Evolutionary conservation across 768 basidiomycete species (phyloP).

Genomic region (Phylloporus arenicola): DNA sequence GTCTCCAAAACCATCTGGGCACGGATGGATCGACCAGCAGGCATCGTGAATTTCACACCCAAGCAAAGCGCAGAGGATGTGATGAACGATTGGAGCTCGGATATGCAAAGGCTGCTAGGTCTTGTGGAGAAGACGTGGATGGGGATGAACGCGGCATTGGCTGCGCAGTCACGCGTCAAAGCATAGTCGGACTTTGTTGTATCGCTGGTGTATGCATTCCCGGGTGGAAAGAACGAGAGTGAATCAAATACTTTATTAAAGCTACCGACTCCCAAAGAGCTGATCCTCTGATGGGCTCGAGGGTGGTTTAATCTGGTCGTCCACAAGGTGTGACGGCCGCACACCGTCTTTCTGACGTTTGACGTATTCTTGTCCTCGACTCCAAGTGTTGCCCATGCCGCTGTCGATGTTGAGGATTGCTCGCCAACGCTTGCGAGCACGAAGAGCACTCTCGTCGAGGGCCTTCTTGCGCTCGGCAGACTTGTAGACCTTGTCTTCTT

Average conservation of each 20-base stretch:
- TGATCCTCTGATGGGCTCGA: slow-evolving; percentile 21
- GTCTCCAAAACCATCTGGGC: slow-evolving; percentile 92
- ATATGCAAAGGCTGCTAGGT: slow-evolving; percentile 87
- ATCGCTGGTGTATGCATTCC: slow-evolving; percentile 11
- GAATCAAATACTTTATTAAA: slow-evolving; percentile 4
- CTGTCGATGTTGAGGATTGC: slow-evolving; percentile 47
- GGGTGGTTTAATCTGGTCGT: slow-evolving; percentile 27
- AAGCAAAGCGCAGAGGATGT: slow-evolving; percentile 85
- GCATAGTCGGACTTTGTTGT: slow-evolving; percentile 28
- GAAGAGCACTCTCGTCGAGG: slow-evolving; percentile 53
- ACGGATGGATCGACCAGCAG: slow-evolving; percentile 85
- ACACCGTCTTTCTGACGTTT: slow-evolving; percentile 67
- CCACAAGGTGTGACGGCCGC: slow-evolving; percentile 60
- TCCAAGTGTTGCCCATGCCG: slow-evolving; percentile 49
- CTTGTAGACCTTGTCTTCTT: slow-evolving; percentile 56
- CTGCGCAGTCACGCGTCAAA: slow-evolving; percentile 66
- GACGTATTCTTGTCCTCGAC: slow-evolving; percentile 68
- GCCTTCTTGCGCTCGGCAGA: slow-evolving; percentile 54
- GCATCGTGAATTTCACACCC: slow-evolving; percentile 81
- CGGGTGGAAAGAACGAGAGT: no score
- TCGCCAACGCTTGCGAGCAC: slow-evolving; percentile 74
- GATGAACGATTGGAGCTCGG: slow-evolving; percentile 97
- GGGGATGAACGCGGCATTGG: slow-evolving; percentile 87
- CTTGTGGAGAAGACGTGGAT: slow-evolving; percentile 99
- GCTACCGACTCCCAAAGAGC: slow-evolving; percentile 17